Evolutionary conservation across 257 asterid species (phyloP), one percentile per base, ranked within the genome.

Genomic region (Orobanche coerulescens): DNA sequence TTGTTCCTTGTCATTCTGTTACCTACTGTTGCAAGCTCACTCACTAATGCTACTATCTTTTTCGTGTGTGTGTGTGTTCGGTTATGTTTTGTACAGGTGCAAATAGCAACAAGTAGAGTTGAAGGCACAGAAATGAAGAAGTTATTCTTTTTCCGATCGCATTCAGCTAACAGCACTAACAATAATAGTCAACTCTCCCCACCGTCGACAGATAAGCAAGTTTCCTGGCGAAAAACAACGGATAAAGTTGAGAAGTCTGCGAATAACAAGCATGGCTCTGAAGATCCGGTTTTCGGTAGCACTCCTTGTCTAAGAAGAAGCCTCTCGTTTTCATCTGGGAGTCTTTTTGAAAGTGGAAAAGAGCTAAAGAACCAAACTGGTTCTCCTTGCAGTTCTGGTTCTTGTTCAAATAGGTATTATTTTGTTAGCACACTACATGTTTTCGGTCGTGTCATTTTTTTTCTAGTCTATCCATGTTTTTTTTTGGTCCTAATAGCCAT

Each of bases 281-380:
- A 82, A 58, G 80, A 76, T 54, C 78, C 63, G 26, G 78, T 30
- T 18, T 52, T 51, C 58, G 75, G 71, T 18, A 48, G 71, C 47
- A 53, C 85, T 58, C 95, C 96, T 34, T 52, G 78, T 71, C 87
- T 94, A 48, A 79, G 94, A 66, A 81, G 99, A 76, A 94, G 97
- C 76, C 80, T 72, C 57, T 94, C 99, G 3, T 85, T 82, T 65
- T 87, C 97, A 53, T 82, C 99, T 46, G 94, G 89, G 31, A 79
- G 86, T 73, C 59, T 72, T 67, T 73, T 76, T 59, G 92, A 83
- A 54, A 58, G 76, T 53, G 79, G 82, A 40, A 67, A 71, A 48
- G 76, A 69, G 42, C 60, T 42, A 18, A 63, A 74, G 78, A 80
- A 72, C 68, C 81, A 14, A 54, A 72, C 58, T 72, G 87, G 81